phyloP scores from a whole-genome alignment of 139 green algal genomes.

The Tetraselmis striata region DNA sequence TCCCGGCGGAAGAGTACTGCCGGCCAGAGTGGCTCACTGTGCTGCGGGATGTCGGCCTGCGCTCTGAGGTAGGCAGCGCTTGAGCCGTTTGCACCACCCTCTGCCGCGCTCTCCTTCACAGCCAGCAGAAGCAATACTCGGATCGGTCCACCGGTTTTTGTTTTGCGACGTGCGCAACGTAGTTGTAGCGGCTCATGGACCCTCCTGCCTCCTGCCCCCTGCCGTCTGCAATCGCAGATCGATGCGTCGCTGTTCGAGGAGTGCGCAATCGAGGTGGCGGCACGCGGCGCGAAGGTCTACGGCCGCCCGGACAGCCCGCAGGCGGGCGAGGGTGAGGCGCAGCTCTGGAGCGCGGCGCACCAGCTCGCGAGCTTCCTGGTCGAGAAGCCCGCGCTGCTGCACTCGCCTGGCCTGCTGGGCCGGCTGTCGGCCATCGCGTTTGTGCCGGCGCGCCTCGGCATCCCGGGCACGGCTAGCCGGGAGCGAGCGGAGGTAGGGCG shows the following conservation, averaged over 20 bases:
- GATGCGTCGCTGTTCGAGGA: not conserved
- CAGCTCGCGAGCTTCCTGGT: constrained; percentile 12
- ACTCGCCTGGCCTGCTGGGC: constrained; percentile 3
- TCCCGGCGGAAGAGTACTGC: constrained; percentile 41
- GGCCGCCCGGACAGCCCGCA: not conserved
- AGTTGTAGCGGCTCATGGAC: too few species aligned
- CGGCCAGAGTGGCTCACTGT: constrained; percentile 15
- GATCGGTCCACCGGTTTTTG: too few species aligned
- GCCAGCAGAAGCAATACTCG: too few species aligned
- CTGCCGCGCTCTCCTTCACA: too few species aligned
- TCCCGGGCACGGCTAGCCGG: constrained; percentile 18
- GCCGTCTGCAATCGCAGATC: too few species aligned
- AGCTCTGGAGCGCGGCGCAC: not conserved
- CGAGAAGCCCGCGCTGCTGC: not conserved
- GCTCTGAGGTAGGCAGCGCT: not conserved
- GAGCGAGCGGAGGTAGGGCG: not conserved
- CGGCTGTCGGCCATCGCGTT: constrained; percentile 25
- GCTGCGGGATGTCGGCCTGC: constrained; percentile 19
- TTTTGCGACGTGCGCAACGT: too few species aligned
- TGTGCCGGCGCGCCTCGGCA: constrained; percentile 31
- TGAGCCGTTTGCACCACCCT: not conserved
- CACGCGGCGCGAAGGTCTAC: not conserved
- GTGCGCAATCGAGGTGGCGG: constrained; percentile 18
- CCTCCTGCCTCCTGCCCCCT: too few species aligned
- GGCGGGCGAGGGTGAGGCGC: not conserved